A percentile compares a stretch with the other conserved stretches of the same genome.
phyloP scores from a whole-genome alignment of 2,329 filamentous ascomycete species.

The Cladosporium halotolerans region DNA sequence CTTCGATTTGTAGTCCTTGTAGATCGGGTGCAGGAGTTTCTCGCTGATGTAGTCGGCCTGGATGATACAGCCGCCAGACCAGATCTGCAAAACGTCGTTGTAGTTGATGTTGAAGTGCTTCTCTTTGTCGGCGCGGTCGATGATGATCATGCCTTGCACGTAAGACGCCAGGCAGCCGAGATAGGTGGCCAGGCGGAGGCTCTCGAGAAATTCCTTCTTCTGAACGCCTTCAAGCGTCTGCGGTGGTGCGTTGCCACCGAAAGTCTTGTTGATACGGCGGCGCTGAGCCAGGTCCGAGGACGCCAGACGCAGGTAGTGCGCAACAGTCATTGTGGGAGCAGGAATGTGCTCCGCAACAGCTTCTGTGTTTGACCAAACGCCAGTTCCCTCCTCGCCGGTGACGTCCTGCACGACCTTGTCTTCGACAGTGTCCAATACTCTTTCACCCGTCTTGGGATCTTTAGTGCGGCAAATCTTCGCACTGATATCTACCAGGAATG shows the following conservation, averaged over 20 bases:
- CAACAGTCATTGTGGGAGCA: conserved; percentile 56
- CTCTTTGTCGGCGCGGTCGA: conserved; percentile 51
- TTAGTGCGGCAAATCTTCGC: conserved; percentile 53
- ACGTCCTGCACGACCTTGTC: conserved; percentile 69
- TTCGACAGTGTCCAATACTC: conserved; percentile 56
- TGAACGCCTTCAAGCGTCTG: conserved; percentile 29
- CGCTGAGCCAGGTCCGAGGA: conserved; percentile 57
- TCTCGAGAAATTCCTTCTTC: conserved; percentile 46
- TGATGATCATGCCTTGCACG: conserved; percentile 60
- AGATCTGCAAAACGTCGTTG: conserved; percentile 51
- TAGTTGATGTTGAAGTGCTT: conserved; percentile 56
- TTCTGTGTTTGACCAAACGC: conserved; percentile 59
- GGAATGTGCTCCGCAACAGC: conserved; percentile 57
- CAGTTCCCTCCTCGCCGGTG: conserved; percentile 60
- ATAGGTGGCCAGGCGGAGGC: conserved; percentile 57
- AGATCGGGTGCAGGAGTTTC: conserved; percentile 49
- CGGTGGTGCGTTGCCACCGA: conserved; percentile 36
- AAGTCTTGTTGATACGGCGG: conserved; percentile 44
- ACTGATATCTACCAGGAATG: conserved; percentile 59
- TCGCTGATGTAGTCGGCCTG: conserved; percentile 56
- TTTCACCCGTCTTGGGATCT: conserved; percentile 36
- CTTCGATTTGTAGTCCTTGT: conserved; percentile 26
- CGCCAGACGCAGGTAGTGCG: conserved; percentile 58
- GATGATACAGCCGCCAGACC: conserved; percentile 67
- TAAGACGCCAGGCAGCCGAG: conserved; percentile 56